These are phyloP conservation scores for Tetragonia tetragonoides DNA, from an alignment of 148 eudicot species.

Conservation along the genomic window DNA sequence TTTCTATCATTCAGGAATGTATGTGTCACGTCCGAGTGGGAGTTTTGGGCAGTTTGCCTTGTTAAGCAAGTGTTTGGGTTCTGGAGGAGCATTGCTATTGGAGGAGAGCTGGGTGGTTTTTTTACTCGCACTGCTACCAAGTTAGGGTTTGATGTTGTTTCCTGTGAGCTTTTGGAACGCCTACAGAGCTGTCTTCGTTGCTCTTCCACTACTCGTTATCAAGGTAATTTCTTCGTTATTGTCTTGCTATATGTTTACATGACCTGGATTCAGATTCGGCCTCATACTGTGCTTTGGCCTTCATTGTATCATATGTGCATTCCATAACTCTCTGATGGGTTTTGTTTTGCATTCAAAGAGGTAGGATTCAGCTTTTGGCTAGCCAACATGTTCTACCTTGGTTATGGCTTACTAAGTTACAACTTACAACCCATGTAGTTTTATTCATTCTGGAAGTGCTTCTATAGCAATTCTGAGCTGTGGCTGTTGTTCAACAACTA, in stretches of 20 bases:
- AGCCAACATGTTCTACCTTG: background rate
- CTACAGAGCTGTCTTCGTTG: constrained; percentile 39
- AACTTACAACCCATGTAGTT: background rate
- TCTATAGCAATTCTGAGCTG: background rate
- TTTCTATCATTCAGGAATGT: constrained; percentile 36
- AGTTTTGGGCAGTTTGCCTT: constrained; percentile 32
- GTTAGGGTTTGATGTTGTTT: constrained; percentile 35
- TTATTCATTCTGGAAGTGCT: background rate
- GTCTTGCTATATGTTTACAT: background rate
- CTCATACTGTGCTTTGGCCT: background rate
- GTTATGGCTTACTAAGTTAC: background rate
- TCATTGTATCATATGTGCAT: background rate
- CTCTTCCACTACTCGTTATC: constrained; percentile 36
- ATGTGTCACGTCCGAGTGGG: constrained; percentile 38
- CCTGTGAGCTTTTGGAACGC: constrained; percentile 36
- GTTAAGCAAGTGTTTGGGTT: constrained; percentile 41
- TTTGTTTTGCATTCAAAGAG: background rate
- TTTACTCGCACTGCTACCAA: constrained; percentile 19
- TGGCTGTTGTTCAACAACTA: no score
- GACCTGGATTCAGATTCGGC: background rate
- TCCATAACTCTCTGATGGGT: background rate
- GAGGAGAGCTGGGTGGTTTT: constrained; percentile 30
- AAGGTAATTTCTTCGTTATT: constrained; percentile 21
- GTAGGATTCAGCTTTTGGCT: background rate
- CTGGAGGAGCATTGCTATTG: constrained; percentile 40